These are phyloP conservation scores for Pythium plurisporium DNA, from an alignment of 352 stramenopile genomes.

Conservation along the genomic window DNA sequence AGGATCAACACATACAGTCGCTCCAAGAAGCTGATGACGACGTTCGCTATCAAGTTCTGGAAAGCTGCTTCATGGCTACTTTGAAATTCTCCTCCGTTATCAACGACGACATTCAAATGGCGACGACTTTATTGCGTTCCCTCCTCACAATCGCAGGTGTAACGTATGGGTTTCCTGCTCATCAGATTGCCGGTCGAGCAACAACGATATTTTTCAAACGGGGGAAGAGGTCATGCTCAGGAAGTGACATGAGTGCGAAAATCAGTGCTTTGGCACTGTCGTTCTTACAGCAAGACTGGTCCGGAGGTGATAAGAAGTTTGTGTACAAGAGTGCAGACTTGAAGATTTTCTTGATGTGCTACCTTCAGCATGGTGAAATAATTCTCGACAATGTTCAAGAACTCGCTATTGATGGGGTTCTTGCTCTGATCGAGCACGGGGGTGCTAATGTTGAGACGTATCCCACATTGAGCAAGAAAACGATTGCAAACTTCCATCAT, in stretches of 20 bases:
- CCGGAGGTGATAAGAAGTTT: slow-evolving; percentile 32
- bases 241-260: slow-evolving; percentile 24
- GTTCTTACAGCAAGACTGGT: slow-evolving; percentile 47
- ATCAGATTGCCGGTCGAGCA: slow-evolving; percentile 3
- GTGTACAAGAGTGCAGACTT: slow-evolving; percentile 37
- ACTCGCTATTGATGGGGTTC: slow-evolving; percentile 38
- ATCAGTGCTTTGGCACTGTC: slow-evolving; percentile 33
- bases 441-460: slow-evolving; percentile 14
- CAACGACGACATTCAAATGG: slow-evolving; percentile 6
- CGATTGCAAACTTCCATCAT: slow-evolving; percentile 37
- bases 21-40: not conserved
- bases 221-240: not conserved
- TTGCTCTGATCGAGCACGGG: slow-evolving; percentile 35
- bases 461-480: slow-evolving; percentile 56
- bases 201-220: slow-evolving; percentile 4
- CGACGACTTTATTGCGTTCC: slow-evolving; percentile 4
- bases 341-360: slow-evolving; percentile 31
- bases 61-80: slow-evolving; percentile 17
- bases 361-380: slow-evolving; percentile 34
- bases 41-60: slow-evolving; percentile 6
- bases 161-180: slow-evolving; percentile 6
- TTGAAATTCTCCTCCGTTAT: slow-evolving; percentile 12
- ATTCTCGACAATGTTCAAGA: slow-evolving; percentile 46
- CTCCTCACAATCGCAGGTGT: slow-evolving; percentile 6
- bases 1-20: slow-evolving; percentile 8